Conservation (phyloP, 2,329 filamentous ascomycete genomes). For the Sporothrix curviconia region DNA sequence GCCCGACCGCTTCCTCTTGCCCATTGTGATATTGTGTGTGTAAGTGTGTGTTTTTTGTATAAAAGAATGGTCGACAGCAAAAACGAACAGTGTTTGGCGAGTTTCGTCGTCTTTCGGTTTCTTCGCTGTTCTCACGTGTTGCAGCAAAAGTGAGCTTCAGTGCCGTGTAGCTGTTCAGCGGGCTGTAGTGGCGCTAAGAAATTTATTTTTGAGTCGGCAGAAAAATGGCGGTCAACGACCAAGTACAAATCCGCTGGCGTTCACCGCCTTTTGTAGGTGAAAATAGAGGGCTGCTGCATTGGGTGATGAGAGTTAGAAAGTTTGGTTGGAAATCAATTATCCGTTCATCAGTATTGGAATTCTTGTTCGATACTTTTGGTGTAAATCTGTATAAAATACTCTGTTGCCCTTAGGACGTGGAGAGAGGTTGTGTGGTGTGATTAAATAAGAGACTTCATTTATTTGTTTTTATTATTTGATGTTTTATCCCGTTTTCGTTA, state of each 20-base stretch:
- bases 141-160: too few species aligned
- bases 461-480: background rate
- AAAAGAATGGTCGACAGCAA: too few species aligned
- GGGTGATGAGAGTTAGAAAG: background rate
- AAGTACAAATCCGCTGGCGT: background rate
- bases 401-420: background rate
- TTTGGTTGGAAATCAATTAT: too few species aligned
- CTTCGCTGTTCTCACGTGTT: too few species aligned
- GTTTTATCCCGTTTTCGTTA: too few species aligned
- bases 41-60: too few species aligned
- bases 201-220: constrained; percentile 11
- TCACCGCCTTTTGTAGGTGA: constrained; percentile 5
- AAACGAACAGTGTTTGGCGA: too few species aligned
- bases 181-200: constrained; percentile 6
- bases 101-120: too few species aligned
- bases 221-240: constrained; percentile 7
- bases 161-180: too few species aligned
- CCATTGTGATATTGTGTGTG: constrained; percentile 10
- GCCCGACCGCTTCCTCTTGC: constrained; percentile 18
- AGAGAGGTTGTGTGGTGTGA: too few species aligned
- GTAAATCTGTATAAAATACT: background rate
- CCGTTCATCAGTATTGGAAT: too few species aligned
- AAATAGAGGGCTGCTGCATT: background rate
- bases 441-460: background rate
- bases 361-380: too few species aligned